Evolutionary conservation across 306 rosid species (phyloP).

Genomic region (Prunus mongolica): DNA sequence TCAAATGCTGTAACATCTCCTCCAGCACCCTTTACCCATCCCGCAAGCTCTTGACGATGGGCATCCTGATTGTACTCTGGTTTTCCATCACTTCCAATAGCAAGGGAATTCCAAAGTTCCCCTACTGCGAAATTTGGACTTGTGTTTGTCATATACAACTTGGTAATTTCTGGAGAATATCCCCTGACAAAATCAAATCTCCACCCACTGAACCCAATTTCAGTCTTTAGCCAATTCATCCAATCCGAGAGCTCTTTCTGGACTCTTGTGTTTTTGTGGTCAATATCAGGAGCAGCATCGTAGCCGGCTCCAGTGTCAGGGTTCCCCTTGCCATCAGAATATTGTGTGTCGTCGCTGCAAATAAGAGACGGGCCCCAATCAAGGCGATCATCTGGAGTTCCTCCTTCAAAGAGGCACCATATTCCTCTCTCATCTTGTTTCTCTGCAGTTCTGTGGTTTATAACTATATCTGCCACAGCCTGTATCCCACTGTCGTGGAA

Average conservation of each 20-base stretch:
- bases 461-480: constrained; percentile 69
- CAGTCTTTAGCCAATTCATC: constrained; percentile 70
- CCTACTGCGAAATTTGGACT: constrained; percentile 72
- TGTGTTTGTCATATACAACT: constrained; percentile 54
- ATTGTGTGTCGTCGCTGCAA: constrained; percentile 59
- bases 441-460: constrained; percentile 85
- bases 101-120: constrained; percentile 60
- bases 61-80: constrained; percentile 35
- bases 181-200: constrained; percentile 70
- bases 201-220: constrained; percentile 54
- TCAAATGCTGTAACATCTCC: constrained; percentile 36
- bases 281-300: constrained; percentile 40
- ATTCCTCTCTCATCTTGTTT: constrained; percentile 56
- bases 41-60: constrained; percentile 15
- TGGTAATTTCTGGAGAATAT: constrained; percentile 48
- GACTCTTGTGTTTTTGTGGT: constrained; percentile 71
- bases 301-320: constrained; percentile 47
- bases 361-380: constrained; percentile 80
- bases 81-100: constrained; percentile 21
- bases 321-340: constrained; percentile 78
- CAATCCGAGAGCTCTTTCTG: constrained; percentile 63
- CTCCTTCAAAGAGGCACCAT: constrained; percentile 78
- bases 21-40: constrained; percentile 36
- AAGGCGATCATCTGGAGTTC: constrained; percentile 54
- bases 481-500: constrained; percentile 50